Evolutionary conservation across 306 rosid genomes (phyloP), one percentile per base, ranked within the genome.

Genomic region (Cicer chorassanicum): DNA sequence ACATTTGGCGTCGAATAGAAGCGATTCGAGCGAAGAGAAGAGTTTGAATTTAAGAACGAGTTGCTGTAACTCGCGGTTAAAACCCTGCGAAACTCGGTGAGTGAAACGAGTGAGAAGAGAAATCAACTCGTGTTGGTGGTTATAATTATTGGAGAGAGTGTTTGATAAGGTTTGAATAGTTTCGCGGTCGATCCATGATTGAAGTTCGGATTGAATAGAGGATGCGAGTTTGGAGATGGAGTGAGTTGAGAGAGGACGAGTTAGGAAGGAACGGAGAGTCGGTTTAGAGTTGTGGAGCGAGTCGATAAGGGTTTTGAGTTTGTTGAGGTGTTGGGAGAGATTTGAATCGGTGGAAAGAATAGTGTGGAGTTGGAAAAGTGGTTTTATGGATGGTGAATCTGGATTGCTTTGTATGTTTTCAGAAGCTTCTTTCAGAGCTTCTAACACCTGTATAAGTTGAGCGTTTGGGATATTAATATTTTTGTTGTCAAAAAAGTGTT

Each of bases 111-210:
- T 74, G 73, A 90, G 50, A 2, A 88, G 87, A 14, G 39, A 41
- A 84, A 85, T 18, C 80, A 81, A 70, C 74, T 82, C 84, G 62
- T 67, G 74, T 46, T 87, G 76, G 65, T 81, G 13, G 15, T 51
- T 9, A 1, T 60, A 1, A 16, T 49, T 2, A 16, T 12, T 34
- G 43, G 85, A 71, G 63, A 94, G 73, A n/a, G 51, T 9, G 9
- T 83, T 80, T 29, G 34, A 29, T 29, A 29, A 0, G 34, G 34
- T 29, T 29, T 29, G 34, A 5, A 88, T 11, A 51, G 86, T 86
- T 81, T 89, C 88, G 6, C 96, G 94, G 74, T 91, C 96, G 40
- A 94, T 94, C 98, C 98, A 94, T 0, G 90, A 84, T 66, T 94
- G 97, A 66, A 94, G 86, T 74, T 94, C 94, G 14, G 87, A 71